Conservation (phyloP, 768 basidiomycete genomes). For the Tulasnella sp. region DNA sequence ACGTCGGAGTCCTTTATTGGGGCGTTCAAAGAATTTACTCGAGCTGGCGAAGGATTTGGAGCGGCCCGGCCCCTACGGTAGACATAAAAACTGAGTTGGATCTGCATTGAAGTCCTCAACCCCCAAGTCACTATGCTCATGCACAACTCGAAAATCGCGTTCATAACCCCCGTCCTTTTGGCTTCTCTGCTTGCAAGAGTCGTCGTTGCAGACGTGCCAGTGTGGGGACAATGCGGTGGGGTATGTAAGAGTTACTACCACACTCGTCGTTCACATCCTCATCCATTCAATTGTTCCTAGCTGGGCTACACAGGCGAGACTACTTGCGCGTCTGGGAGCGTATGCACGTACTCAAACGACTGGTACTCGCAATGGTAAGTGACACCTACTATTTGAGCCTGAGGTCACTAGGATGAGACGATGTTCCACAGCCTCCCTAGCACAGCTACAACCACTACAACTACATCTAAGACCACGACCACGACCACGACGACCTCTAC, state of each 20-base stretch:
- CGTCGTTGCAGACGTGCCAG: neutral
- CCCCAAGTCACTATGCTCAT: neutral
- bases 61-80: neutral
- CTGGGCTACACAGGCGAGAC: neutral
- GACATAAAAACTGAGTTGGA: neutral
- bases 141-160: neutral
- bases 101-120: neutral
- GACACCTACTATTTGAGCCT: neutral
- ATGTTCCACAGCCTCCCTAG: neutral
- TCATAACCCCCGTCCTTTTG: neutral
- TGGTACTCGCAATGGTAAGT: constrained; percentile 15
- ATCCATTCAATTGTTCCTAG: neutral
- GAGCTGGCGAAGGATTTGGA: neutral
- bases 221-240: constrained; percentile 1
- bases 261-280: neutral
- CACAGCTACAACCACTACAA: neutral
- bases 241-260: neutral
- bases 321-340: constrained; percentile 3
- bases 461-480: no score
- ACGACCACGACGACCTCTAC: neutral
- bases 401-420: neutral
- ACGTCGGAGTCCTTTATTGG: neutral
- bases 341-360: constrained; percentile 16
- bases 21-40: neutral
- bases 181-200: neutral